phyloP scores from a whole-genome alignment of 441 rosid genomes.

The Rhodomyrtus psidioides region DNA sequence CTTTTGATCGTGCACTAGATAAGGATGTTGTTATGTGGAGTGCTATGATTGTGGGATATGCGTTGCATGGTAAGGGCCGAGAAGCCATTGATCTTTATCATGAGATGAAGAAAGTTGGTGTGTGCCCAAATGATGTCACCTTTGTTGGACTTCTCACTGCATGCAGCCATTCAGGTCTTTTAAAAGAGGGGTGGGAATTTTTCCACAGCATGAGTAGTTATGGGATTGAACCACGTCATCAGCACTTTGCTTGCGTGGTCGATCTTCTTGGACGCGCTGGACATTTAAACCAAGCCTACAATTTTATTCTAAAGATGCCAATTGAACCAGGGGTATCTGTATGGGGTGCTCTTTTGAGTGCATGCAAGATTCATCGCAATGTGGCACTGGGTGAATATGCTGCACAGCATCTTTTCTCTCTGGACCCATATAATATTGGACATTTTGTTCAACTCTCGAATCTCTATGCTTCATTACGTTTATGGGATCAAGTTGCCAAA shows the following conservation, averaged over 20 bases:
- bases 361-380: constrained; percentile 59
- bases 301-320: constrained; percentile 51
- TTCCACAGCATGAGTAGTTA: constrained; percentile 50
- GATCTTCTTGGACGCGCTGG: constrained; percentile 84
- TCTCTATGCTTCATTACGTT: constrained; percentile 61
- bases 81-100: constrained; percentile 60
- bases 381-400: constrained; percentile 62
- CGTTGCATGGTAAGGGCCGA: constrained; percentile 53
- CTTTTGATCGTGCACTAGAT: constrained; percentile 45
- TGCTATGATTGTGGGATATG: constrained; percentile 77
- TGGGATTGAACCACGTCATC: constrained; percentile 58
- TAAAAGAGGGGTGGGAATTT: constrained; percentile 64
- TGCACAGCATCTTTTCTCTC: constrained; percentile 49
- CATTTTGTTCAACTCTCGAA: constrained; percentile 79
- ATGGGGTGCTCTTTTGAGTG: constrained; percentile 76
- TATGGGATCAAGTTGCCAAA: constrained; percentile 58
- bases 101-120: constrained; percentile 40
- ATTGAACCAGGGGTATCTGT: constrained; percentile 56
- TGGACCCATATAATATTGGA: constrained; percentile 62
- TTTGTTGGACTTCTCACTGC: constrained; percentile 66
- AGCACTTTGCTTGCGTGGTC: constrained; percentile 63
- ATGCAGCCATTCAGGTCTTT: constrained; percentile 68
- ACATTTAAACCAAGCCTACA: constrained; percentile 44
- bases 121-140: constrained; percentile 65
- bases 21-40: constrained; percentile 82